phyloP scores from a whole-genome alignment of 352 stramenopile species.

The Phytopythium delawarense region DNA sequence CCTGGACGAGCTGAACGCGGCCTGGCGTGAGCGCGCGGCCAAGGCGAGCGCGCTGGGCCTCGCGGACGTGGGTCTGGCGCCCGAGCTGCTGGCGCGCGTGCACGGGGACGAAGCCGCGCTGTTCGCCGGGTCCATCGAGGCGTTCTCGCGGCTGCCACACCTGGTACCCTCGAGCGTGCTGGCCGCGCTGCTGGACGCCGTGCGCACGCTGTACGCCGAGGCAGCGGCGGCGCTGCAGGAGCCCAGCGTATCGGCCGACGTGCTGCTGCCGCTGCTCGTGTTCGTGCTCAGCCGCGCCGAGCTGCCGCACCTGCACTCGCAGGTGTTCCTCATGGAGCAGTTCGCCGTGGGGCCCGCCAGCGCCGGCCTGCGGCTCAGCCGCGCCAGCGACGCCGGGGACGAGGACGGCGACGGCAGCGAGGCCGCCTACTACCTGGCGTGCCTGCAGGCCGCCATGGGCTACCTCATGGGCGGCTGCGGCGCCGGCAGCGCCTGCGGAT shows the following conservation, averaged over 20 bases:
- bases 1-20: constrained; percentile 64
- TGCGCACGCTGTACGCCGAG: constrained; percentile 69
- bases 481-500: constrained; percentile 3
- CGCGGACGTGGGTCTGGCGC: constrained; percentile 49
- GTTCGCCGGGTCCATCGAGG: constrained; percentile 55
- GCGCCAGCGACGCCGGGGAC: not conserved
- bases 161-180: constrained; percentile 70
- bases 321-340: constrained; percentile 78
- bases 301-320: constrained; percentile 66
- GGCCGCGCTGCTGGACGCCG: constrained; percentile 47
- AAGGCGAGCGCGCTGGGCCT: constrained; percentile 42
- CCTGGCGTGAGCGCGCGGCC: constrained; percentile 49
- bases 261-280: constrained; percentile 72
- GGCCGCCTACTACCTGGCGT: constrained; percentile 80
- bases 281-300: constrained; percentile 66
- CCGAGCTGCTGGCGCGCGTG: constrained; percentile 19
- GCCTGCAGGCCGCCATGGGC: constrained; percentile 68
- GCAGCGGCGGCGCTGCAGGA: constrained; percentile 39
- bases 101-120: constrained; percentile 14
- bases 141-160: constrained; percentile 65
- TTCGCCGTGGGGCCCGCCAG: constrained; percentile 37
- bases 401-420: constrained; percentile 50
- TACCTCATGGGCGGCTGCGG: constrained; percentile 56
- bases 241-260: constrained; percentile 67
- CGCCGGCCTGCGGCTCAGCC: not conserved